Percentiles rank a stretch among this genome's conserved stretches.
phyloP scores from a whole-genome alignment of 139 green algal species.

The Chlorella sp. region DNA sequence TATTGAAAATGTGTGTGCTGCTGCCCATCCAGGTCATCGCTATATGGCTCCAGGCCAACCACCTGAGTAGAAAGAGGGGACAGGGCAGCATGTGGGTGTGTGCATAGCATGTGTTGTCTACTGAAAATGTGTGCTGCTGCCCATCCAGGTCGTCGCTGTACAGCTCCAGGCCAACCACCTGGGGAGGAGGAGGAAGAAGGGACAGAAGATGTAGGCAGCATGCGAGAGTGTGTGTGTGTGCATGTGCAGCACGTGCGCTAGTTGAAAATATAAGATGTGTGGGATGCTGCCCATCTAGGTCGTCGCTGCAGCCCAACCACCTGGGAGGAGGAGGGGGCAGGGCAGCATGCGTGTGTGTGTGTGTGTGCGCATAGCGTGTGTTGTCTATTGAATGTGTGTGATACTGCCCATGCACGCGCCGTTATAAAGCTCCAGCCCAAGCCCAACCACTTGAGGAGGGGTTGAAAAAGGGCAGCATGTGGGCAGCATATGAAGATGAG shows the following conservation, averaged over 20 bases:
- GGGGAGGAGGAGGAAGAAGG: neutral
- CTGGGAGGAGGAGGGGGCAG: neutral
- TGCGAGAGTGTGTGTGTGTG: neutral
- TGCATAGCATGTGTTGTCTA: neutral
- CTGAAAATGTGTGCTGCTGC: too few species aligned
- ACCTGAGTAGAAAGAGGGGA: neutral
- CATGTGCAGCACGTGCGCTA: too few species aligned
- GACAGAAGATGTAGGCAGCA: neutral
- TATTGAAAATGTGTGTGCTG: too few species aligned
- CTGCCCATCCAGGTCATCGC: too few species aligned
- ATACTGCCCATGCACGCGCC: too few species aligned
- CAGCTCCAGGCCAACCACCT: conserved; percentile 32
- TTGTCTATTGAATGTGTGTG: too few species aligned
- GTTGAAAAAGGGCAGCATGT: neutral
- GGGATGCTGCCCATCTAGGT: too few species aligned
- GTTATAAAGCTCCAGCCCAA: conserved; percentile 11
- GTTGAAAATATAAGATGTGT: too few species aligned
- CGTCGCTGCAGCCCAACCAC: conserved; percentile 11
- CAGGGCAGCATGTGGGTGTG: neutral
- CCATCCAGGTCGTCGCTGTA: too few species aligned
- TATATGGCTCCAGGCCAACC: conserved; percentile 16
- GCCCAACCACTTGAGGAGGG: neutral
- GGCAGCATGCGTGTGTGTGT: neutral
- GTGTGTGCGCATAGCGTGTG: neutral
- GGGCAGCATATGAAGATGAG: neutral